Percentiles rank a stretch among this genome's conserved stretches.
phyloP scores from a whole-genome alignment of 2,329 filamentous ascomycete species.

The Penicillium crustosum region DNA sequence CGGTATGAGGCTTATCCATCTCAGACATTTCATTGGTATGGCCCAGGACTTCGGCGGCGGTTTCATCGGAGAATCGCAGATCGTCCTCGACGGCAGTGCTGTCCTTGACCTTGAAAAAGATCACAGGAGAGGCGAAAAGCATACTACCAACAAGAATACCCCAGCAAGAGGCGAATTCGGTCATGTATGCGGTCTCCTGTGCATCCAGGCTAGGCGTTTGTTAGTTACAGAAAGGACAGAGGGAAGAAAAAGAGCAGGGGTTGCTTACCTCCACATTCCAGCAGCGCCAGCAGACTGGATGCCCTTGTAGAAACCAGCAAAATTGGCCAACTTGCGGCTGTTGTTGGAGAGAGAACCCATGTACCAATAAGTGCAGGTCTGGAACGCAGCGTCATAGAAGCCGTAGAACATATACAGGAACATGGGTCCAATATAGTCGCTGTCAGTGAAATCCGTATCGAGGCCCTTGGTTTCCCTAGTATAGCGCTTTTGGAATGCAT shows the following conservation, averaged over 20 bases:
- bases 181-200: constrained; percentile 62
- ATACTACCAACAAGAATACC: constrained; percentile 71
- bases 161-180: constrained; percentile 75
- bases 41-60: constrained; percentile 63
- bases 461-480: constrained; percentile 45
- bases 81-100: constrained; percentile 80
- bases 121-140: constrained; percentile 73
- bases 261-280: constrained; percentile 47
- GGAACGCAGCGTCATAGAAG: constrained; percentile 85
- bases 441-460: constrained; percentile 63
- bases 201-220: constrained; percentile 62
- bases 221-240: constrained; percentile 6
- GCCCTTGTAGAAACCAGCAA: constrained; percentile 86
- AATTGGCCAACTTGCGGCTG: constrained; percentile 85
- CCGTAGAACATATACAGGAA: constrained; percentile 90
- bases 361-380: constrained; percentile 90
- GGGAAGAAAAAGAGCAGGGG: background rate
- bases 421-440: constrained; percentile 73
- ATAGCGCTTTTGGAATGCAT: constrained; percentile 69
- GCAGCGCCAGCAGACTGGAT: constrained; percentile 86
- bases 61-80: constrained; percentile 82
- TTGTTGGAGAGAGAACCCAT: constrained; percentile 95
- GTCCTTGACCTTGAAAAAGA: constrained; percentile 76
- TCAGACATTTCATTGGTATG: constrained; percentile 20
- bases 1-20: constrained; percentile 20